Base-by-base conservation (phyloP, 169 alveolate species). In the Eimeria acervulina region DNA sequence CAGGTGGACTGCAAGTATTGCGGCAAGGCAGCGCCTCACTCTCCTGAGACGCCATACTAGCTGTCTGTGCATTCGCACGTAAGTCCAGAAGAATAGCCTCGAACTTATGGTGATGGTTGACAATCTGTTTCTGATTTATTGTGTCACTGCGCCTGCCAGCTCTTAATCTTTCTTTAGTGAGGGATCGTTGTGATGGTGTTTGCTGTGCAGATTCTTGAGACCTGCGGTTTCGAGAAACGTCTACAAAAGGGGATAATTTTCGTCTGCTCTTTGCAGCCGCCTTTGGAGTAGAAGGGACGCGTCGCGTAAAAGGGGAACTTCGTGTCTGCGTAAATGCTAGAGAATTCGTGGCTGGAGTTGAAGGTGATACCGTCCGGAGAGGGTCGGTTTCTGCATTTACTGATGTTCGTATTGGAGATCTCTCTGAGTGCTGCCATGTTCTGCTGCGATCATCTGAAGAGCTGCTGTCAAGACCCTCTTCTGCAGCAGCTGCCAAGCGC, bases 381-480 rank as follows among this genome's bases (percentile, higher is more conserved):
- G 15, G 40, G 33, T 87, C 81, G 17, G 93, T 52, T 38, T 38
- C 21, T 33, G 59, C 40, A 4, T 6, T 38, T 23, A 81, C 80
- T 33, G 80, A 31, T 36, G 26, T 59, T 5, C 66, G 81, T 12
- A 28, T 6, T 17, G 42, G 40, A 7, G 26, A 26, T 36, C 40
- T 6, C 38, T 42, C 42, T 21, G 61, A 23, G 3, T 7, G 44
- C 63, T 59, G 33, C 63, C 55, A 33, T 44, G 31, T 15, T 28
- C 83, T 55, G 38, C 93, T 36, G n/a, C 83, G 83, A 87, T 26
- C 31, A 38, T 87, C 81, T 28, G 93, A 61, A 61, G 93, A 63
- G 93, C 93, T 87, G 66, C 78, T 87, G 74, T 61, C 93, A 40
- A 87, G 78, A 47, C 93, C 93, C 80, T 87, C 83, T 55, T 87